Evolutionary conservation across 768 basidiomycete genomes (phyloP).

Genomic region (Collybiopsis confluens): DNA sequence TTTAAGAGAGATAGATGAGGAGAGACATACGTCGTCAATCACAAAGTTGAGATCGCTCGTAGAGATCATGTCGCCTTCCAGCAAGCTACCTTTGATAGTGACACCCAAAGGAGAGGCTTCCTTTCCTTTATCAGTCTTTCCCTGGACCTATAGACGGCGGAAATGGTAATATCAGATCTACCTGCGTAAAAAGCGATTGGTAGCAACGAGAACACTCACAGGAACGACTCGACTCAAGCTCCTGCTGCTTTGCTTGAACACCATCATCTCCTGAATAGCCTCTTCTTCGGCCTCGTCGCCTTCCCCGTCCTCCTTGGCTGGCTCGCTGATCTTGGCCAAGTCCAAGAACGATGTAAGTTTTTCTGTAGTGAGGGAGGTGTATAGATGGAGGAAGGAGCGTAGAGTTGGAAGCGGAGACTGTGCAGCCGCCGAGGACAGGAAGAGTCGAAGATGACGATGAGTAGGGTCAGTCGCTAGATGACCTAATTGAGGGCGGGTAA

Average conservation of each 20-base stretch:
- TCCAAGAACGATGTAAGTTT: slow-evolving; percentile 90
- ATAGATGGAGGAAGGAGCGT: slow-evolving; percentile 89
- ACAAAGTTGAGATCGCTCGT: slow-evolving; percentile 95
- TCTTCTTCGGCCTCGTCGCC: slow-evolving; percentile 76
- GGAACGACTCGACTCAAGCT: slow-evolving; percentile 60
- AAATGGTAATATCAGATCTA: too few species aligned
- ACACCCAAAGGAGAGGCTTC: slow-evolving; percentile 15
- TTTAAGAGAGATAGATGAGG: neutral
- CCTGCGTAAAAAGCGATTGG: too few species aligned
- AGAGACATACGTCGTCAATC: slow-evolving; percentile 75
- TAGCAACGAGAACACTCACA: slow-evolving; percentile 26
- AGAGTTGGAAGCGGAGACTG: slow-evolving; percentile 79
- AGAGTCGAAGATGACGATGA: slow-evolving; percentile 78
- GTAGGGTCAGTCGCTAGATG: slow-evolving; percentile 61
- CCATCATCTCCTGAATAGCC: slow-evolving; percentile 95
- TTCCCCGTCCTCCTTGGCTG: slow-evolving; percentile 1
- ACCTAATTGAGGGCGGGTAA: neutral
- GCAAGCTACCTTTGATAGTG: slow-evolving; percentile 41
- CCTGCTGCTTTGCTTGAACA: slow-evolving; percentile 85
- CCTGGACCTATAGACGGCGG: too few species aligned
- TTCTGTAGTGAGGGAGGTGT: slow-evolving; percentile 87
- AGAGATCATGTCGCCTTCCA: slow-evolving; percentile 83
- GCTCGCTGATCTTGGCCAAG: neutral
- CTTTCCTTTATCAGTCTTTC: slow-evolving; percentile 8
- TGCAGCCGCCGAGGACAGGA: slow-evolving; percentile 77